Conservation (phyloP, 768 basidiomycete genomes). For the Psilocybe cyanescens region DNA sequence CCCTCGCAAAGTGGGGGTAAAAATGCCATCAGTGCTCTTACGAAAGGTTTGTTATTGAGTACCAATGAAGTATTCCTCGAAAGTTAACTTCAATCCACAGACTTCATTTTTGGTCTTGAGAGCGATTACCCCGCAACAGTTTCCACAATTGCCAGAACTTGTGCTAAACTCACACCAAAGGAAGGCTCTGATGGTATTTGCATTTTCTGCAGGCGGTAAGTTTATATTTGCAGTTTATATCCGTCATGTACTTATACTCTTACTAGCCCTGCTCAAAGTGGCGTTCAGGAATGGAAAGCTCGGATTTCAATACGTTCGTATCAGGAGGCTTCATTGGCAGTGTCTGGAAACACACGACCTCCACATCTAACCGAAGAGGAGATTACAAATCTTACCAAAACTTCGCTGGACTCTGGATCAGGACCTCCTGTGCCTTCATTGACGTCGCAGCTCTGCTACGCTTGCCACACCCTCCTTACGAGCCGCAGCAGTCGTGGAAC, state of each 20-base stretch:
- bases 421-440: slow-evolving; percentile 32
- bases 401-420: neutral
- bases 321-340: slow-evolving; percentile 27
- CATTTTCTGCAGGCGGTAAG: slow-evolving; percentile 68
- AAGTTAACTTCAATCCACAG: slow-evolving; percentile 35
- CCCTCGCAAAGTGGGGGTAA: slow-evolving; percentile 45
- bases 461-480: slow-evolving; percentile 63
- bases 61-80: neutral
- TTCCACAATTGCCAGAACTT: slow-evolving; percentile 81
- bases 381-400: slow-evolving; percentile 18
- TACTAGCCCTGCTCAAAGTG: slow-evolving; percentile 63
- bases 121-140: slow-evolving; percentile 87
- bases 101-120: slow-evolving; percentile 81
- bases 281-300: slow-evolving; percentile 73
- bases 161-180: slow-evolving; percentile 77
- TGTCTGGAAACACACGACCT: slow-evolving; percentile 26
- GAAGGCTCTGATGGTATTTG: slow-evolving; percentile 52
- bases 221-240: neutral
- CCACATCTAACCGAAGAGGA: slow-evolving; percentile 30
- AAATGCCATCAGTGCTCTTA: slow-evolving; percentile 67
- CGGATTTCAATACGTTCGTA: slow-evolving; percentile 73
- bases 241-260: neutral
- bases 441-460: slow-evolving; percentile 56
- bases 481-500: slow-evolving; percentile 54
- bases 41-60: slow-evolving; percentile 56